Base-by-base conservation (phyloP, 441 rosid genomes). In the Populus hybrid region DNA sequence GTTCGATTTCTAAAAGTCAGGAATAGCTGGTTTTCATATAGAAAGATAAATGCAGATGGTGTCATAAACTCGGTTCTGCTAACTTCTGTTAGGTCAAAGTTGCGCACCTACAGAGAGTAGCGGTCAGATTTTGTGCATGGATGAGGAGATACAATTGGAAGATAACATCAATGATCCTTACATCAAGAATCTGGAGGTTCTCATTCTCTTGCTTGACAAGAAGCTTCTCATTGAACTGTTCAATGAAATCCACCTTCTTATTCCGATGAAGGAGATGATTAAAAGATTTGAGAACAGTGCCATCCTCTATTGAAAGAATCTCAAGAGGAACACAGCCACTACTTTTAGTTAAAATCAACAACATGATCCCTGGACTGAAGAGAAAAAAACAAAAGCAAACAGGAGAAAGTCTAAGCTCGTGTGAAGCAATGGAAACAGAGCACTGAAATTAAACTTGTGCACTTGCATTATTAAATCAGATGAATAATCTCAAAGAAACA, bases 211-310 rank as follows among this genome's bases (percentile, higher is more conserved):
- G 32, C 32, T 30, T 30, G 32, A 90, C 92, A 64, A 88, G 94
- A 79, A 90, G 94, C 89, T 90, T 90, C 79, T 90, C 94, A 70
- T 90, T 90, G 83, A 90, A 90, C 69, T 88, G 92, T 81, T 90
- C 92, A 16, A 90, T 87, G 78, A 90, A 90, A 68, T 90, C 92
- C 73, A 90, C 94, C 88, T 88, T 88, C 86, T 87, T 88, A 83
- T 87, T 88, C 70, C 92, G 90, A 81, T 88, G 91, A 77, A 90
- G 92, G 23, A 90, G 89, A 83, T 90, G 94, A 71, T 80, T 83
- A 79, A 90, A 90, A 61, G 88, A 77, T 83, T 88, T 88, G 40
- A 90, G 91, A 77, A 90, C 92, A 0, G 87, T 90, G 63, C 94
- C 94, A 82, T 88, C 92, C 79, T 90, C 94, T 75, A 90, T 90